Conservation (phyloP, 306 rosid species). For the Malus fusca region DNA sequence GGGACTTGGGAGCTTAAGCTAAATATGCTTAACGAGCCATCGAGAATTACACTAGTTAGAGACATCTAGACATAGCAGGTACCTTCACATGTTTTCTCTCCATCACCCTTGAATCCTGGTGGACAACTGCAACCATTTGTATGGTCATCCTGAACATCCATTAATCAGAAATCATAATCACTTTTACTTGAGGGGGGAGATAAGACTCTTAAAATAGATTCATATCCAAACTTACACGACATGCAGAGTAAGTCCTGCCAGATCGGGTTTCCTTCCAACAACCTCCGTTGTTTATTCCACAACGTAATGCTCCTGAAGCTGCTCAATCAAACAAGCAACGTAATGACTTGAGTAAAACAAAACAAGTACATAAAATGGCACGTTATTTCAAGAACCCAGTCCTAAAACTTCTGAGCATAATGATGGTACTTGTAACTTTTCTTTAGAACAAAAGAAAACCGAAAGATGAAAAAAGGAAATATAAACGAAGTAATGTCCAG, state of each 20-base stretch:
- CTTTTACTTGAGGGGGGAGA: not conserved
- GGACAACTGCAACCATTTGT: constrained; percentile 82
- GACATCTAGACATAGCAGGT: constrained; percentile 15
- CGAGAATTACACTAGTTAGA: not conserved
- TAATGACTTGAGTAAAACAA: not conserved
- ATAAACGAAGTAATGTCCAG: not conserved
- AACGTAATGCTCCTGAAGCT: constrained; percentile 80
- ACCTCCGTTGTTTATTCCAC: constrained; percentile 87
- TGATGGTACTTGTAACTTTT: too few relatives aligned
- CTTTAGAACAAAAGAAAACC: not conserved
- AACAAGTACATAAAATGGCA: not conserved
- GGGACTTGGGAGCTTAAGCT: not conserved
- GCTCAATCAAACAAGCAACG: constrained; percentile 18
- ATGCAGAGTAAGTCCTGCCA: constrained; percentile 70
- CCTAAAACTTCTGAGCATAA: not conserved
- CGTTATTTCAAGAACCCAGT: not conserved
- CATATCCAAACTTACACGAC: constrained; percentile 45
- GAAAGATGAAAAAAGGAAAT: not conserved
- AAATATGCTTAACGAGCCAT: not conserved
- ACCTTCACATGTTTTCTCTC: constrained; percentile 75
- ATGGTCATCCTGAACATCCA: constrained; percentile 52
- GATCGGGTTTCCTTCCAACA: constrained; percentile 64
- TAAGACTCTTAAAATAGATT: not conserved
- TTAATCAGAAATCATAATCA: not conserved
- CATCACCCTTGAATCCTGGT: constrained; percentile 82